A percentile compares a stretch with the other conserved stretches of the same genome.
These are phyloP conservation scores for Suillus subluteus DNA, from an alignment of 768 basidiomycete species.

Conservation along the genomic window DNA sequence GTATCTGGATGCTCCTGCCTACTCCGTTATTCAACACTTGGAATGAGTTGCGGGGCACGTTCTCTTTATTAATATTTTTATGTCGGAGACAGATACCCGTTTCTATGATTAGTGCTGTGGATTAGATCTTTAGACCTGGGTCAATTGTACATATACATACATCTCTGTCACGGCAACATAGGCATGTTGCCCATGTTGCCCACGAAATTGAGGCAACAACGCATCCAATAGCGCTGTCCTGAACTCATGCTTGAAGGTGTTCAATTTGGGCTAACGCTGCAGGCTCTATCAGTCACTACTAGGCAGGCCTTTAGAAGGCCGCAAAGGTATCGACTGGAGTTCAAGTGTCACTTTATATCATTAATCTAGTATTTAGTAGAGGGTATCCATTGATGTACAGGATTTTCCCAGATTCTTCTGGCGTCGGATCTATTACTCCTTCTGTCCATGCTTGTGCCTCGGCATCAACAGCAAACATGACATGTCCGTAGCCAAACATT, in stretches of 20 bases:
- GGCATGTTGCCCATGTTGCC: neutral
- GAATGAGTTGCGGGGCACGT: slow-evolving; percentile 38
- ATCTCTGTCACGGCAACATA: neutral
- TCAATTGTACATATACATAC: neutral
- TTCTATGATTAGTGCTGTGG: slow-evolving; percentile 3
- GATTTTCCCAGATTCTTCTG: slow-evolving; percentile 48
- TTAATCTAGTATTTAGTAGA: slow-evolving; percentile 72
- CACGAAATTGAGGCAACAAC: neutral
- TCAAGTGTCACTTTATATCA: slow-evolving; percentile 45
- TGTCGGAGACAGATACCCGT: neutral
- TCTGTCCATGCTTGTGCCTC: slow-evolving; percentile 29
- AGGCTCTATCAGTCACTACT: neutral
- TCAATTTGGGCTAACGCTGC: neutral
- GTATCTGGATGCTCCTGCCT: slow-evolving; percentile 85
- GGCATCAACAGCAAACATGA: slow-evolving; percentile 55
- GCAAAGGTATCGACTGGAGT: neutral
- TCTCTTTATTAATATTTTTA: slow-evolving; percentile 31
- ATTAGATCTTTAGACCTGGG: neutral
- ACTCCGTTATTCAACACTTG: slow-evolving; percentile 83
- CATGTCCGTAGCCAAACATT: slow-evolving; percentile 46
- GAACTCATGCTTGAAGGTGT: neutral
- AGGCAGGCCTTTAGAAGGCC: neutral
- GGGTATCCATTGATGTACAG: slow-evolving; percentile 80
- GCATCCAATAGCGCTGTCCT: neutral
- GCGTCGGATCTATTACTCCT: slow-evolving; percentile 23